phyloP scores from a whole-genome alignment of 495 filamentous ascomycete genomes.

The Penicillium paradoxum region DNA sequence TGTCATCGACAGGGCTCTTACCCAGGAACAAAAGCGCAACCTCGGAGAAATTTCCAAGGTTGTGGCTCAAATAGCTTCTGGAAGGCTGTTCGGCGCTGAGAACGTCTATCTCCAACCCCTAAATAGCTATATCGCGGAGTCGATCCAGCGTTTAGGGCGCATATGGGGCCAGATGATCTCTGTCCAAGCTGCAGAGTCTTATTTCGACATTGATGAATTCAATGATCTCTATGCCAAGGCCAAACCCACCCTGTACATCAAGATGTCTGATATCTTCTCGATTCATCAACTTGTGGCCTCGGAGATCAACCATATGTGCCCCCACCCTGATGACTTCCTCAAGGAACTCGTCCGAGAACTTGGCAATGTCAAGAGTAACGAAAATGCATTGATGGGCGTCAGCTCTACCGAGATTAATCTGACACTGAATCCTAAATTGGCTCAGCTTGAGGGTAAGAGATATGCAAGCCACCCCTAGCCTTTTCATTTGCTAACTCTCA shows the following conservation, averaged over 20 bases:
- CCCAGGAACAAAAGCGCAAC: conserved; percentile 90
- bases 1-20: conserved; percentile 78
- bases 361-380: conserved; percentile 91
- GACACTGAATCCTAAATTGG: conserved; percentile 85
- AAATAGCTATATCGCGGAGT: conserved; percentile 82
- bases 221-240: conserved; percentile 95
- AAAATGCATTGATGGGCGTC: conserved; percentile 83
- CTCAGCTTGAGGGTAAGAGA: conserved; percentile 67
- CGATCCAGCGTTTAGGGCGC: conserved; percentile 71
- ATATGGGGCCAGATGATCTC: conserved; percentile 74
- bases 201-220: conserved; percentile 98
- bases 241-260: conserved; percentile 96
- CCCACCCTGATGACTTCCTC: conserved; percentile 77
- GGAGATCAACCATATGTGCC: conserved; percentile 71
- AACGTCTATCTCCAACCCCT: conserved; percentile 94
- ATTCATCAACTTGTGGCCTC: conserved; percentile 84
- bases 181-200: conserved; percentile 77
- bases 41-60: conserved; percentile 88
- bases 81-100: conserved; percentile 83
- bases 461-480: neutral
- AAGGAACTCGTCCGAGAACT: conserved; percentile 89
- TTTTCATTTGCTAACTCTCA: conserved; percentile 4
- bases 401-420: conserved; percentile 87
- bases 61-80: conserved; percentile 76
- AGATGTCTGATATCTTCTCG: conserved; percentile 95